A percentile compares a stretch with the other conserved stretches of the same genome.
phyloP scores from a whole-genome alignment of 1,284 basidiomycete genomes.

The Irpex rosettiformis region DNA sequence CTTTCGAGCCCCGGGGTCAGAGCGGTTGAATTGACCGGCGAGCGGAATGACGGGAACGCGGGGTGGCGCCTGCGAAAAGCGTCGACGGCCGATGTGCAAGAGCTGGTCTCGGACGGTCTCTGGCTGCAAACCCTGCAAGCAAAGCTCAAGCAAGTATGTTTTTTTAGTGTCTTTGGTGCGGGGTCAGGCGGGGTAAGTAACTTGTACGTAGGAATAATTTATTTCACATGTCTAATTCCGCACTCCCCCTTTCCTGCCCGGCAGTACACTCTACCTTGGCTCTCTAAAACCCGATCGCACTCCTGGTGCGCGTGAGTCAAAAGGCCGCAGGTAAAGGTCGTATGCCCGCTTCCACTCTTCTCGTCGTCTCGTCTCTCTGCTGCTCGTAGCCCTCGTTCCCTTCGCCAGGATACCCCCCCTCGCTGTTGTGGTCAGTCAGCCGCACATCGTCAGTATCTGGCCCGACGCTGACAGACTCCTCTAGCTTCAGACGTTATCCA shows the following conservation, averaged over 20 bases:
- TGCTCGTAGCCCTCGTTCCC: neutral
- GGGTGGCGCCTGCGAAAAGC: neutral
- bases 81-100: neutral
- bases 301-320: neutral
- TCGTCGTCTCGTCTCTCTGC: neutral
- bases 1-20: neutral
- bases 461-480: neutral
- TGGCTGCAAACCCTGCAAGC: too few species aligned
- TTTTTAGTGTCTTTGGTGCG: neutral
- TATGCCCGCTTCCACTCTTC: neutral
- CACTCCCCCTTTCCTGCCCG: neutral
- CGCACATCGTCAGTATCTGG: neutral
- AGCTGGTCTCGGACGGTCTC: neutral
- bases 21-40: neutral
- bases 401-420: neutral
- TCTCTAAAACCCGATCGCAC: neutral
- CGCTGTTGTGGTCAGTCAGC: neutral
- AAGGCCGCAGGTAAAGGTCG: neutral
- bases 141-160: too few species aligned
- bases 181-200: slow-evolving; percentile 2
- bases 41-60: slow-evolving; percentile 3
- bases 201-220: too few species aligned
- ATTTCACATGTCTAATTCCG: slow-evolving; percentile 1
- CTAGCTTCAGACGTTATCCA: neutral
- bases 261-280: too few species aligned